Base-by-base conservation (phyloP, 2,329 filamentous ascomycete genomes). In the Botrytis porri region DNA sequence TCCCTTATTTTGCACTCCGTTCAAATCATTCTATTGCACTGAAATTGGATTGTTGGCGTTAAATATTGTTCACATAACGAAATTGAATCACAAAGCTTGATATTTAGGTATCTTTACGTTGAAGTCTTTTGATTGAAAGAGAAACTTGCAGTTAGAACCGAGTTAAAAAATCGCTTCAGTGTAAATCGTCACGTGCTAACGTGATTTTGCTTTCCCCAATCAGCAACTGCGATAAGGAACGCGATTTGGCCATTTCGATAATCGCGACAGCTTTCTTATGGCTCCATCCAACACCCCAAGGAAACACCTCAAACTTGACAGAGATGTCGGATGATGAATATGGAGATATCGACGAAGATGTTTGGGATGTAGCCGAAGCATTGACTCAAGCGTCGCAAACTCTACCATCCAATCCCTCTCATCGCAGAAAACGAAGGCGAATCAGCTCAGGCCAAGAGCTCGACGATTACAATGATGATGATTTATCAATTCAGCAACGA, bases 371-470 rank as follows among this genome's bases (percentile, higher is more conserved):
- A 59, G 72, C 72, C 7, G 70, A 73, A 71, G 69, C 69, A 32
- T 61, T 71, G 18, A 73, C 60, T n/a, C 72, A 73, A 62, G 69
- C 61, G 29, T 73, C 72, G 61, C 72, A 73, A 71, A 71, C 72
- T 14, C 51, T 71, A 25, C 69, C 69, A 29, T 64, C 61, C 8
- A 57, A 73, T 63, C 29, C 35, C 25, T 41, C 43, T 4, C 45
- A 63, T 70, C 71, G 43, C 29, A 43, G 59, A 43, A 73, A 73
- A 71, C 69, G 72, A 71, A 71, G 72, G 48, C 66, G 72, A 71
- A 64, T 65, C 1, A 71, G 25, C 45, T 37, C 48, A 37, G 69
- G 51, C 20, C 41, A 71, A 65, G 45, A 37, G 37, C 48, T 51
- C 41, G 60, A 65, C 20, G 57, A 73, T 62, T 54, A 72, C 29